Conservation (phyloP, 371 early-diverging fungal species). For the Cokeromyces recurvatus region DNA sequence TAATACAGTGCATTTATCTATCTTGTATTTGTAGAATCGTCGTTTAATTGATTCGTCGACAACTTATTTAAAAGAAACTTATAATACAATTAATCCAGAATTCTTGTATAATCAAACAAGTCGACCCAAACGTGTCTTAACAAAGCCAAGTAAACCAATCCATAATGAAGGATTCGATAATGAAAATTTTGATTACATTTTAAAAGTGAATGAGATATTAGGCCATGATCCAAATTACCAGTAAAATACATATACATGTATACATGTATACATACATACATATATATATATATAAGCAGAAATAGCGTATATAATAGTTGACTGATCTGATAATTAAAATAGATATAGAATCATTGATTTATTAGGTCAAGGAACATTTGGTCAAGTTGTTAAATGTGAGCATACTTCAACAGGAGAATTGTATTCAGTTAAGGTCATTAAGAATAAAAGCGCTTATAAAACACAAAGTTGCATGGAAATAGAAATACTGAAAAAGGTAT, state of each 20-base stretch:
- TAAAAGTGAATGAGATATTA: slow-evolving; percentile 91
- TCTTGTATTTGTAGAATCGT: too few species aligned
- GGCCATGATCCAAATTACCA: slow-evolving; percentile 74
- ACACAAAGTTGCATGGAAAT: slow-evolving; percentile 96
- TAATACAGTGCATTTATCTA: too few species aligned
- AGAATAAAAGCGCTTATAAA: slow-evolving; percentile 91
- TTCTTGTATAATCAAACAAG: slow-evolving; percentile 67
- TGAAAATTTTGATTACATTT: slow-evolving; percentile 89
- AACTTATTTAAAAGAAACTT: slow-evolving; percentile 62
- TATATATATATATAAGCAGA: too few species aligned
- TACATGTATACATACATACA: not conserved
- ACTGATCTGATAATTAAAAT: not conserved
- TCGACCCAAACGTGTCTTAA: slow-evolving; percentile 87
- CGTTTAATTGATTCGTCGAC: slow-evolving; percentile 33
- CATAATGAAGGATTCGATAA: slow-evolving; percentile 93
- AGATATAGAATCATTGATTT: slow-evolving; percentile 86
- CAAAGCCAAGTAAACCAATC: slow-evolving; percentile 85
- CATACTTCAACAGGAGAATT: slow-evolving; percentile 78
- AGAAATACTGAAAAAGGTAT: slow-evolving; percentile 78
- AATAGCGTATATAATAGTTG: too few species aligned
- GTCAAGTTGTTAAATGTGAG: slow-evolving; percentile 96
- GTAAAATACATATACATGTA: slow-evolving; percentile 34
- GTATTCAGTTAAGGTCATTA: slow-evolving; percentile 96
- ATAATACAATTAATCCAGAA: slow-evolving; percentile 63
- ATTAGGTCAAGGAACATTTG: slow-evolving; percentile 97